Conservation (phyloP, 2,329 filamentous ascomycete species). For the Aspergillus clavatus region DNA sequence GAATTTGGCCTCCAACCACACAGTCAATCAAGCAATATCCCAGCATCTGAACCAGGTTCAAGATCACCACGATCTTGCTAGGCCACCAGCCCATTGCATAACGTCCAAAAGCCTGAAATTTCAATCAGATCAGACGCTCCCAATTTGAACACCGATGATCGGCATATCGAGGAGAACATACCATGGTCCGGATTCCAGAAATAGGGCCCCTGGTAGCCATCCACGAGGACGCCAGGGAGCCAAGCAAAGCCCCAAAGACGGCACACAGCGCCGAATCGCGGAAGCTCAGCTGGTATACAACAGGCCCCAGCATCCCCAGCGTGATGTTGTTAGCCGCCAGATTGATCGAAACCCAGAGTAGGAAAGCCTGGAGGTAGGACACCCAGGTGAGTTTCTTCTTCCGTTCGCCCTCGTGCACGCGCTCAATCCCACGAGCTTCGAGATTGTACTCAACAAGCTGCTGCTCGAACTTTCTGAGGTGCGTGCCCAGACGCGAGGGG, state of each 20-base stretch:
- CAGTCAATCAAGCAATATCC: constrained; percentile 61
- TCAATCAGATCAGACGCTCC: constrained; percentile 6
- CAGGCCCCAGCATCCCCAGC: constrained; percentile 59
- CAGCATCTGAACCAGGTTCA: constrained; percentile 60
- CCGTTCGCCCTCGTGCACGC: constrained; percentile 52
- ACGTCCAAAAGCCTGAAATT: constrained; percentile 48
- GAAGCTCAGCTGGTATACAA: constrained; percentile 56
- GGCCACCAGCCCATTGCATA: constrained; percentile 64
- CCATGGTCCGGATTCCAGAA: constrained; percentile 59
- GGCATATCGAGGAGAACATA: constrained; percentile 18
- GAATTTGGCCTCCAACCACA: constrained; percentile 63
- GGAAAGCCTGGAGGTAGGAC: constrained; percentile 53
- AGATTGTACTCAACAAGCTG: constrained; percentile 43
- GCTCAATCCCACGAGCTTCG: constrained; percentile 57
- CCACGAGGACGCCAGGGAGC: constrained; percentile 54
- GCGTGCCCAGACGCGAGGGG: constrained; percentile 25
- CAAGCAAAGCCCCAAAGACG: constrained; percentile 54
- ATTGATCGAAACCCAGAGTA: constrained; percentile 61
- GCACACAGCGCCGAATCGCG: constrained; percentile 52
- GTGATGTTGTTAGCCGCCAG: constrained; percentile 60
- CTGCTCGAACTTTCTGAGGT: constrained; percentile 35
- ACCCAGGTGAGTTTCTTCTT: constrained; percentile 47
- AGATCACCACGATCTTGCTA: constrained; percentile 57
- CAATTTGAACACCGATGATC: background rate
- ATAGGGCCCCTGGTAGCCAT: constrained; percentile 58